Percentiles rank a stretch among this genome's conserved stretches.
Conservation (phyloP, 2,329 filamentous ascomycete genomes). For the Neobulgaria alba region DNA sequence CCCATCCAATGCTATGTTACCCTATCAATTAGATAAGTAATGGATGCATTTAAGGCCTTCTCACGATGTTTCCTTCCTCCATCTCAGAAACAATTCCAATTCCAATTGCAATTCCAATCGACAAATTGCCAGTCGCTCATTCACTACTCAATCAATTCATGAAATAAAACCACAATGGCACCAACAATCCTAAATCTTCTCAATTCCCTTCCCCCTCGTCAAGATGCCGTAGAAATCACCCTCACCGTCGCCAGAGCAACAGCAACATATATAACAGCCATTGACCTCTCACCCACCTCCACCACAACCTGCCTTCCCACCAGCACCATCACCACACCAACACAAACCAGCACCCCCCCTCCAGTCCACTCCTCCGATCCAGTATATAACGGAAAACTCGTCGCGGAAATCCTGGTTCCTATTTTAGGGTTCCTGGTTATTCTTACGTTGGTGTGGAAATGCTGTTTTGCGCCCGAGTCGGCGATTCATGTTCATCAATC, state of each 20-base stretch:
- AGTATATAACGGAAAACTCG: slow-evolving; percentile 3
- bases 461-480: not conserved
- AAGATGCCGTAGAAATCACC: slow-evolving; percentile 6
- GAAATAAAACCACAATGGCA: too few species aligned
- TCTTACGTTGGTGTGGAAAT: slow-evolving; percentile 13
- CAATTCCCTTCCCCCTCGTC: too few species aligned
- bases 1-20: too few species aligned
- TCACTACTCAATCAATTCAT: too few species aligned
- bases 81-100: too few species aligned
- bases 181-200: too few species aligned
- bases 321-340: not conserved
- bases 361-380: not conserved
- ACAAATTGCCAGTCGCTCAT: too few species aligned
- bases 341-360: not conserved
- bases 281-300: slow-evolving; percentile 6
- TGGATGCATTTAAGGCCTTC: too few species aligned
- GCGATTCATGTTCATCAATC: too few species aligned
- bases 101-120: too few species aligned
- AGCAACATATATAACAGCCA: slow-evolving; percentile 9
- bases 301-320: not conserved
- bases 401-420: slow-evolving; percentile 19
- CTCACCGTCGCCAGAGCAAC: slow-evolving; percentile 6
- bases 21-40: too few species aligned
- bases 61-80: too few species aligned
- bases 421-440: slow-evolving; percentile 28